Conservation (phyloP, 805 yeast genomes). For the Yamadazyma scolyti region DNA sequence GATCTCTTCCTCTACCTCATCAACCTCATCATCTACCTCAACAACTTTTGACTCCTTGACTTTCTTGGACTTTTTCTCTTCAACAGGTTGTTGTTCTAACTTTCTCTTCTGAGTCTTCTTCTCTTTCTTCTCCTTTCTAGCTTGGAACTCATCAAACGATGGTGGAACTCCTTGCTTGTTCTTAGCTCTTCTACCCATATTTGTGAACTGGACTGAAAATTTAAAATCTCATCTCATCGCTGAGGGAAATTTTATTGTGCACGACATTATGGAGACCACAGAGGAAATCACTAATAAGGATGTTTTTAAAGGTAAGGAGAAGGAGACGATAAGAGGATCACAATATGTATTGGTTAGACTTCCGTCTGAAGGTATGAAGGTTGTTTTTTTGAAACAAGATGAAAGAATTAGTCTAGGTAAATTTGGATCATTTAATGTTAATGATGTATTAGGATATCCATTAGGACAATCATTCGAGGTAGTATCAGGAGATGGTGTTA, state of each 20-base stretch:
- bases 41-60: constrained; percentile 15
- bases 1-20: constrained; percentile 61
- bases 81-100: constrained; percentile 9
- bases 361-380: constrained; percentile 77
- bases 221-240: constrained; percentile 7
- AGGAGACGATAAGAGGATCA: constrained; percentile 37
- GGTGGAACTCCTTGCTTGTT: constrained; percentile 95
- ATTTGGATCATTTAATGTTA: constrained; percentile 80
- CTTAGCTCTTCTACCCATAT: constrained; percentile 90
- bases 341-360: constrained; percentile 64
- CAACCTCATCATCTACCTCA: constrained; percentile 33
- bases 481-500: constrained; percentile 48
- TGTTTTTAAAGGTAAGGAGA: constrained; percentile 6
- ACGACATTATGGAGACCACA: constrained; percentile 2
- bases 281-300: neutral
- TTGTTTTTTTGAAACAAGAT: constrained; percentile 61
- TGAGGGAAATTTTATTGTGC: constrained; percentile 5
- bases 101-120: constrained; percentile 37
- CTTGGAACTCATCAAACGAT: constrained; percentile 74
- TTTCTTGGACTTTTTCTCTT: constrained; percentile 20
- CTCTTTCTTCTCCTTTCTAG: constrained; percentile 19
- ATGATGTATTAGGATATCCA: constrained; percentile 73
- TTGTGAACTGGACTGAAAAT: constrained; percentile 2
- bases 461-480: constrained; percentile 91
- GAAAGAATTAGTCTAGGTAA: constrained; percentile 76